Evolutionary conservation across 1,139 yeast genomes (phyloP).

Genomic region (Geotrichum aggregatum): DNA sequence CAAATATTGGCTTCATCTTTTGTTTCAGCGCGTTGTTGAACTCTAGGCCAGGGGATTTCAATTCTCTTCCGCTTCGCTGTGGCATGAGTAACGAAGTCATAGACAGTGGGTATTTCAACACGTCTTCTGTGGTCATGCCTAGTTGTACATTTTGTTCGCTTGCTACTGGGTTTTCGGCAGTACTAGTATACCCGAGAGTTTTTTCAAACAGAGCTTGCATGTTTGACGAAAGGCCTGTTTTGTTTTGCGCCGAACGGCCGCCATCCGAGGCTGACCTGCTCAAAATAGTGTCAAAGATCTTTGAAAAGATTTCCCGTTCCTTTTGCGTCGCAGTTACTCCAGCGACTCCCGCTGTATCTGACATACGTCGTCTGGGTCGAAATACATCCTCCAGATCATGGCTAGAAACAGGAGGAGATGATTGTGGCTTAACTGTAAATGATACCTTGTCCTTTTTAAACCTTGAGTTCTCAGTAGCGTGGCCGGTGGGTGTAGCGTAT

Average conservation of each 20-base stretch:
- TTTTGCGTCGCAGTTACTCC: constrained; percentile 27
- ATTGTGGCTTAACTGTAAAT: constrained; percentile 5
- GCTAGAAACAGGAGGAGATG: constrained; percentile 4
- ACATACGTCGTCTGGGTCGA: constrained; percentile 14
- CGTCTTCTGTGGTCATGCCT: constrained; percentile 26
- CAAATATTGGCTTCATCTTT: constrained; percentile 27
- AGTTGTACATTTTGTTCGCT: constrained; percentile 22
- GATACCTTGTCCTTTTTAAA: constrained; percentile 1
- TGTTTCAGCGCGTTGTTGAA: constrained; percentile 17
- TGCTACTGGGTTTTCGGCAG: constrained; percentile 4
- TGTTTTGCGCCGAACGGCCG: constrained; percentile 5
- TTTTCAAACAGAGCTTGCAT: constrained; percentile 30
- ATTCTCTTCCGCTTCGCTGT: constrained; percentile 7
- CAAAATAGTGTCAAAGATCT: constrained; percentile 29
- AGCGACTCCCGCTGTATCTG: constrained; percentile 8
- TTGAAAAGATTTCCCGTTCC: constrained; percentile 29
- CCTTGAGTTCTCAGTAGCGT: background rate
- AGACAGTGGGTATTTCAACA: constrained; percentile 26
- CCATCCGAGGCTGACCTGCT: constrained; percentile 20
- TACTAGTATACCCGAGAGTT: constrained; percentile 3
- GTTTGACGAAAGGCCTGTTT: constrained; percentile 18
- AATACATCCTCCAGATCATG: constrained; percentile 13
- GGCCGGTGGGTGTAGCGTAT: constrained; percentile 13
- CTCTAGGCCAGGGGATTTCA: constrained; percentile 10
- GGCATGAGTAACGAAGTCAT: constrained; percentile 24